Percentiles rank a stretch among this genome's conserved stretches.
phyloP scores from a whole-genome alignment of 2,329 filamentous ascomycete genomes.

The Leptographium radiaticola region DNA sequence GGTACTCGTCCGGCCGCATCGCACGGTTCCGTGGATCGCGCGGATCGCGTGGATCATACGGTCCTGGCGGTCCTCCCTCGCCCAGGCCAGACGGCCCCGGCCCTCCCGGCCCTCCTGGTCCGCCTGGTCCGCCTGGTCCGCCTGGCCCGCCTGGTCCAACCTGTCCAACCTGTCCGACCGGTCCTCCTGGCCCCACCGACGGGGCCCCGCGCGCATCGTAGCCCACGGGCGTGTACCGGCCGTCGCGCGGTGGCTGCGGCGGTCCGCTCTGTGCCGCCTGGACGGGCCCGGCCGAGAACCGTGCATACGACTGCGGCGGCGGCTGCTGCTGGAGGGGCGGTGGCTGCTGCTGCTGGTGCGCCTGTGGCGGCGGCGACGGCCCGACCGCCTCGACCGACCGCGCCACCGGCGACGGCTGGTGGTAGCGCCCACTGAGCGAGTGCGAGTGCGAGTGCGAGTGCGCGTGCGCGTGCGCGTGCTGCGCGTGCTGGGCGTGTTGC shows the following conservation, averaged over 20 bases:
- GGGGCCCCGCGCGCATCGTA: constrained; percentile 16
- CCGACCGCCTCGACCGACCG: constrained; percentile 9
- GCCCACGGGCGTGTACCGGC: constrained; percentile 18
- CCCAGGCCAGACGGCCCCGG: too few relatives aligned
- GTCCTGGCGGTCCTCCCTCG: not conserved
- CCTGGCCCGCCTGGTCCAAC: too few relatives aligned
- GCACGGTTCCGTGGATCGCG: constrained; percentile 9
- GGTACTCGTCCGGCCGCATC: constrained; percentile 14
- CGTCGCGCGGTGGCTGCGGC: constrained; percentile 4
- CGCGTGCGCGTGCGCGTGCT: constrained; percentile 10
- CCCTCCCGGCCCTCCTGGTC: too few relatives aligned
- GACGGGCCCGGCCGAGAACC: not conserved
- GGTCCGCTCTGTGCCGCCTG: not conserved
- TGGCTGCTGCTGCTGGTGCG: too few relatives aligned
- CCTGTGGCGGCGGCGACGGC: not conserved
- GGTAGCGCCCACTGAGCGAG: constrained; percentile 17
- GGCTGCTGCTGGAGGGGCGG: too few relatives aligned
- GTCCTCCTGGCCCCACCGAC: constrained; percentile 1
- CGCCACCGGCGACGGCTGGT: constrained; percentile 12
- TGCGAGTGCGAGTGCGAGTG: constrained; percentile 16
- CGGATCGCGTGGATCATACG: constrained; percentile 7
- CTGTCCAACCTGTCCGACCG: too few relatives aligned
- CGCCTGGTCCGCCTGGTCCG: too few relatives aligned
- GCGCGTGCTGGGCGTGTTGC: not conserved
- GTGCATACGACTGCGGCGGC: too few relatives aligned